These are phyloP conservation scores for Microdochium nivale DNA, from an alignment of 2,329 filamentous ascomycete species.

Conservation along the genomic window DNA sequence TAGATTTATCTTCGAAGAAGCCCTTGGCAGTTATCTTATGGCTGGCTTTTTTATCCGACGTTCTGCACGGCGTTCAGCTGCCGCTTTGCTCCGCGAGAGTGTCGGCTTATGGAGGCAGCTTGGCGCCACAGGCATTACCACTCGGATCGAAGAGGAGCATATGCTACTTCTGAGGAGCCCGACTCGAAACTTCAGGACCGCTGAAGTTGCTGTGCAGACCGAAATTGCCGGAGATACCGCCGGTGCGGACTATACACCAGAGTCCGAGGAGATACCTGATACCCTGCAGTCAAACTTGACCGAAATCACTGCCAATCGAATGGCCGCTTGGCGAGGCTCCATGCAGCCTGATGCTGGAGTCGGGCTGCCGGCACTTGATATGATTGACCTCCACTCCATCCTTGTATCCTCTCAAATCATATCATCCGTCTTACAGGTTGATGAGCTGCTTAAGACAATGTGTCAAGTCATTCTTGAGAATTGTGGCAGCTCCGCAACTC, in stretches of 20 bases:
- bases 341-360: slow-evolving; percentile 50
- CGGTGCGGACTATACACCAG: slow-evolving; percentile 41
- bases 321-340: slow-evolving; percentile 55
- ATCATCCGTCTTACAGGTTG: slow-evolving; percentile 68
- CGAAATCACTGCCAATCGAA: slow-evolving; percentile 47
- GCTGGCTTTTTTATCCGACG: slow-evolving; percentile 61
- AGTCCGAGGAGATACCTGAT: slow-evolving; percentile 31
- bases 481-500: slow-evolving; percentile 60
- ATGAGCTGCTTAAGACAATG: slow-evolving; percentile 71
- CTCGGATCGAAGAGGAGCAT: slow-evolving; percentile 59
- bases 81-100: slow-evolving; percentile 59
- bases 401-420: slow-evolving; percentile 72
- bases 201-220: slow-evolving; percentile 61
- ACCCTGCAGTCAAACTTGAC: slow-evolving; percentile 33
- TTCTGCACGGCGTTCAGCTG: slow-evolving; percentile 58
- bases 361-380: slow-evolving; percentile 67
- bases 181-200: slow-evolving; percentile 46
- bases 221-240: slow-evolving; percentile 54
- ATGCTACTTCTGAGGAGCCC: slow-evolving; percentile 57
- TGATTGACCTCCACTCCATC: slow-evolving; percentile 74
- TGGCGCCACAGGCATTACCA: slow-evolving; percentile 61
- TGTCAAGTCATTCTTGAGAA: slow-evolving; percentile 74
- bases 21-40: slow-evolving; percentile 64
- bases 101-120: slow-evolving; percentile 60
- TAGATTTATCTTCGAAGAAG: slow-evolving; percentile 62